Evolutionary conservation across 2,329 filamentous ascomycete genomes (phyloP).

Genomic region (Grosmannia serpens): DNA sequence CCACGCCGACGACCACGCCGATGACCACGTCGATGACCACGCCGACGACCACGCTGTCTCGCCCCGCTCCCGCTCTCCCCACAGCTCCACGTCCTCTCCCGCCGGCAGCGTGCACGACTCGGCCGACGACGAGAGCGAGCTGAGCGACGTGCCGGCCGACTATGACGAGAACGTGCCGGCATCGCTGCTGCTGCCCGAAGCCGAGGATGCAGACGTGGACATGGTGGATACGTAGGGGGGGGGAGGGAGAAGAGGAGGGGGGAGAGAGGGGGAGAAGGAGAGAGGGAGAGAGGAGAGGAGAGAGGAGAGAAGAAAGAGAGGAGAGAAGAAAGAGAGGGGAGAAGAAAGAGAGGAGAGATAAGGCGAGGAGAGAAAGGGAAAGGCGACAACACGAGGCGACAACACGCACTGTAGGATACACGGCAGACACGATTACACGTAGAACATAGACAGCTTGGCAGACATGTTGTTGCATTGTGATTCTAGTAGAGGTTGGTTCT

Average conservation of each 20-base stretch:
- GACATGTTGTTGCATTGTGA: neutral
- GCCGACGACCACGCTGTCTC: conserved; percentile 4
- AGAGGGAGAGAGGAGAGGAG: neutral
- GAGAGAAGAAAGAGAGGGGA: too few relatives aligned
- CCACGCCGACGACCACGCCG: neutral
- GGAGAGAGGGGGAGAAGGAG: neutral
- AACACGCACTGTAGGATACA: too few relatives aligned
- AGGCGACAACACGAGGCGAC: too few relatives aligned
- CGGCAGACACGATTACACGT: too few relatives aligned
- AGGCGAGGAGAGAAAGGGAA: too few relatives aligned
- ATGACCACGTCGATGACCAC: conserved; percentile 3
- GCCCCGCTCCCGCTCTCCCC: too few relatives aligned
- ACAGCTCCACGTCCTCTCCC: conserved; percentile 26
- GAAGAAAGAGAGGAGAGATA: too few relatives aligned
- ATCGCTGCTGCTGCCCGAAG: conserved; percentile 32
- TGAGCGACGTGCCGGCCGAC: conserved; percentile 51
- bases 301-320: too few relatives aligned
- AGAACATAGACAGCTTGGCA: neutral
- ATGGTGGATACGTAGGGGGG: conserved; percentile 5
- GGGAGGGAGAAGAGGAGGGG: neutral
- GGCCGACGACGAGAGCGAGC: conserved; percentile 57
- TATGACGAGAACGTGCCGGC: conserved; percentile 47
- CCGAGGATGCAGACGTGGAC: conserved; percentile 4
- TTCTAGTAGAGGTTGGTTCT: neutral
- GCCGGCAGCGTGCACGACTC: conserved; percentile 52